Conservation (phyloP, 345 rosid species). For the Arabidopsis arenosa region DNA sequence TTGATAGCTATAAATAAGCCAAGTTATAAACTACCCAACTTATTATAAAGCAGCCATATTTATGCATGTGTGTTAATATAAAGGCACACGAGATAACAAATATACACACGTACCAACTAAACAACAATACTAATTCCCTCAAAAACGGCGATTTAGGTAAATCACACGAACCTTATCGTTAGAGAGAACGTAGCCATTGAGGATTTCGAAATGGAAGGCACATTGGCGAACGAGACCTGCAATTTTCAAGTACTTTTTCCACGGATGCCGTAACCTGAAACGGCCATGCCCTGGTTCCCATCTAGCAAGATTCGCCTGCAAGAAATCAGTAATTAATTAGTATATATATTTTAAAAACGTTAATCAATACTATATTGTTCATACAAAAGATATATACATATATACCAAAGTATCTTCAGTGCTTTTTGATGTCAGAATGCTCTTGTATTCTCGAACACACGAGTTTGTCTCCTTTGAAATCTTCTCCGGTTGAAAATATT, state of each 20-base stretch:
- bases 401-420: constrained; percentile 71
- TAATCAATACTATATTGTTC: not conserved
- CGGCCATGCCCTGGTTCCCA: constrained; percentile 89
- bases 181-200: constrained; percentile 54
- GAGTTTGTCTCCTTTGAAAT: constrained; percentile 47
- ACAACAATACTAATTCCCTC: not conserved
- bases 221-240: constrained; percentile 74
- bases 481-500: constrained; percentile 53
- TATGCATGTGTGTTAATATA: constrained; percentile 15
- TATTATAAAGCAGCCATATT: not conserved
- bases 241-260: constrained; percentile 71
- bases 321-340: not conserved
- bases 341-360: not conserved
- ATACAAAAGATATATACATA: not conserved
- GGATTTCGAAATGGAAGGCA: constrained; percentile 73
- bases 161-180: constrained; percentile 52
- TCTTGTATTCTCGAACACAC: constrained; percentile 54
- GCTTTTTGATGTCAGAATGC: constrained; percentile 62
- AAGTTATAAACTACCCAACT: no score
- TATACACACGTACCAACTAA: constrained; percentile 16
- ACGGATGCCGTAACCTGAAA: constrained; percentile 74
- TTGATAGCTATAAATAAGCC: not conserved
- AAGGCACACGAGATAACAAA: not conserved
- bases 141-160: not conserved
- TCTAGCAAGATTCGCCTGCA: constrained; percentile 82